A percentile compares a stretch with the other conserved stretches of the same genome.
phyloP scores from a whole-genome alignment of 2,329 filamentous ascomycete species.

The Alternaria sp. region DNA sequence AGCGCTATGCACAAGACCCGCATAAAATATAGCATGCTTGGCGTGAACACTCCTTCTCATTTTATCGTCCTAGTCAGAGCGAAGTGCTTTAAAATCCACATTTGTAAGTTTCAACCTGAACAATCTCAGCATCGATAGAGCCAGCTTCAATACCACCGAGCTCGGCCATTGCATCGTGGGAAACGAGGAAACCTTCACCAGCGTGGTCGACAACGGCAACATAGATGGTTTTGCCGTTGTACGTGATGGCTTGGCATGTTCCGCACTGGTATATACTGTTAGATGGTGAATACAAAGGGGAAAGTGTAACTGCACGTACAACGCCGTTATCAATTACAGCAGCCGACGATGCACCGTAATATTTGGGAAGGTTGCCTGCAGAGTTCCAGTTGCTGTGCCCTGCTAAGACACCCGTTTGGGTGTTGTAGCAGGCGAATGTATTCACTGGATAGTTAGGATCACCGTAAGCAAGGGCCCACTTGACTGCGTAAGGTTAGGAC shows the following conservation, averaged over 20 bases:
- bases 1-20: slow-evolving; percentile 14
- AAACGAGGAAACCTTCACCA: slow-evolving; percentile 60
- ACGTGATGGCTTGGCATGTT: slow-evolving; percentile 62
- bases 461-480: no score
- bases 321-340: fast-evolving
- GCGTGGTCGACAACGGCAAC: slow-evolving; percentile 60
- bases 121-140: no score
- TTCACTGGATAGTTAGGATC: no score
- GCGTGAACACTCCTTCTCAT: neutral
- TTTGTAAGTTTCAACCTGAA: no score
- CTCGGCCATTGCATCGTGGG: no score
- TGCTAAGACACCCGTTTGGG: no score
- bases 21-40: slow-evolving; percentile 13
- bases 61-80: neutral
- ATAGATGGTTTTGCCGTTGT: slow-evolving; percentile 58
- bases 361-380: no score
- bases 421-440: no score
- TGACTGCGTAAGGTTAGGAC: no score
- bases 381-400: no score
- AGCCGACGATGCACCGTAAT: no score
- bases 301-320: slow-evolving; percentile 24
- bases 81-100: slow-evolving; percentile 41
- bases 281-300: slow-evolving; percentile 8
- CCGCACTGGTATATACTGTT: slow-evolving; percentile 54
- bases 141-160: no score